Evolutionary conservation across 768 basidiomycete species (phyloP), one percentile per base, ranked within the genome.

Genomic region (Termitomyces eurrhizus): DNA sequence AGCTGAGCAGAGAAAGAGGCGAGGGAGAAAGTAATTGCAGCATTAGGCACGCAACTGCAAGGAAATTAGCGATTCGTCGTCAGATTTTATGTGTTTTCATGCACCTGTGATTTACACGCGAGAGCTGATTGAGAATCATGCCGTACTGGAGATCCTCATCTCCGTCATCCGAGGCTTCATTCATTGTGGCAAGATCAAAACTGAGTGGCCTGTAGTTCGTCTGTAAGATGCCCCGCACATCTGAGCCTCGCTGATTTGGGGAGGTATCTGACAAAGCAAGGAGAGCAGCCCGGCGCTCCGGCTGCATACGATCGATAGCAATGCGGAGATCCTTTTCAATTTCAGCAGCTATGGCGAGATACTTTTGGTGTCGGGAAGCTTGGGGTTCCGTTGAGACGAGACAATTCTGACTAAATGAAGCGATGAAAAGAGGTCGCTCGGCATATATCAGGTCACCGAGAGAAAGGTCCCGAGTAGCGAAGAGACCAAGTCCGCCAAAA

Each of bases 1-100:
- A 53, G 54, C 16, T 55, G 54, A 11, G 42, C 41, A 29, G 54
- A 55, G 41, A 55, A 42, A 41, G 26, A 55, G 14, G 39, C 14
- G 12, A 44, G 18, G n/a, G 54, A 55, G 29, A 55, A 55, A 26
- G 54, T 55, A 14, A 55, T 55, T 16, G 54, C 41, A n/a, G 54
- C 41, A 26, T 55, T 55, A 7, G 54, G 54, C 8, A 16, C n/a
- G 54, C 54, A 55, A 14, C 39, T 42, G 45, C 45, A 24, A 46
- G 45, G 12, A 21, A 12, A 14, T 46, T 7, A 46, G 24, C 21
- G 2, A 46, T 46, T 14, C 1, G 5, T 46, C 45, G 26, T 46
- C 24, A 46, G 45, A 26, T 24, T 39, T 39, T 14, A 5, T 13
- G 21, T 6, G 24, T 46, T 46, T 24, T 46, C 29, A 26, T 26